Percentiles rank a stretch among this genome's conserved stretches.
Conservation (phyloP, 179 eudicot genomes). For the Nepenthes alata region DNA sequence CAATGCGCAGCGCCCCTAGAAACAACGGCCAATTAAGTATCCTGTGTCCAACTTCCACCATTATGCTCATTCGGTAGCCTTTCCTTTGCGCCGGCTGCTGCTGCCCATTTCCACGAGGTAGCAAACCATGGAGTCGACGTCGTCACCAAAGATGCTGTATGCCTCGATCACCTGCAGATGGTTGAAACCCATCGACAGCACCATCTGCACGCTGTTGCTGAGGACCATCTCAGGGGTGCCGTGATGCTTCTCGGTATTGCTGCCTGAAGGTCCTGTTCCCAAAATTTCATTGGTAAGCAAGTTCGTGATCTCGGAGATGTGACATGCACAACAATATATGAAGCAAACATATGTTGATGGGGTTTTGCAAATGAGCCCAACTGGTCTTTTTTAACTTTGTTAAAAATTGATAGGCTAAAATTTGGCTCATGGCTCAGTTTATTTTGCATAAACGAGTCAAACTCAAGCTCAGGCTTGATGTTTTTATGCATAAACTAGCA, state of each 20-base stretch:
- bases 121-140: conserved; percentile 89
- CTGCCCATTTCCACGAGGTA: conserved; percentile 72
- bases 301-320: not conserved
- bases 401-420: too few relatives aligned
- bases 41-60: too few relatives aligned
- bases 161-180: conserved; percentile 86
- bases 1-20: too few relatives aligned
- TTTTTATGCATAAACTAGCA: too few relatives aligned
- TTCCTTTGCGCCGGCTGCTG: conserved; percentile 65
- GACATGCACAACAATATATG: not conserved
- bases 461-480: too few relatives aligned
- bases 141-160: conserved; percentile 85
- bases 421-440: too few relatives aligned
- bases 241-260: conserved; percentile 29
- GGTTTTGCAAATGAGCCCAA: too few relatives aligned
- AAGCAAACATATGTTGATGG: too few relatives aligned
- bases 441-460: too few relatives aligned
- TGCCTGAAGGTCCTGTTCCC: conserved; percentile 54
- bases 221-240: conserved; percentile 20
- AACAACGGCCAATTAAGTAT: too few relatives aligned
- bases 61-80: conserved; percentile 57
- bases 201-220: conserved; percentile 66
- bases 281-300: not conserved
- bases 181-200: conserved; percentile 92
- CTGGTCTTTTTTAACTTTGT: too few relatives aligned